Conservation (phyloP, 768 basidiomycete genomes). For the Trametes maxima region DNA sequence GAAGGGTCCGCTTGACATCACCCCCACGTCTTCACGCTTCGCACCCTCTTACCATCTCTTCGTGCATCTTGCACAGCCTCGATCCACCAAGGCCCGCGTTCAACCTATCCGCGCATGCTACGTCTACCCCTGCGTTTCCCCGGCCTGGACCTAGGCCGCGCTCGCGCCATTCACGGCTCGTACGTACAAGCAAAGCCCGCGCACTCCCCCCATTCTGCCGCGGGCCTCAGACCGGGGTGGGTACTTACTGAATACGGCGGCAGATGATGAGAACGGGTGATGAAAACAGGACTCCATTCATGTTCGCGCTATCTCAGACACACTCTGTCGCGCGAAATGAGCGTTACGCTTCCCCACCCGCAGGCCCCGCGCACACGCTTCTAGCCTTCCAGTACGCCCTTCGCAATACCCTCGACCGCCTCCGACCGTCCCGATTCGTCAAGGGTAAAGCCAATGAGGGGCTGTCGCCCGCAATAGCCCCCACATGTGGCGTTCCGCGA, state of each 20-base stretch:
- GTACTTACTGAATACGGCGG: constrained; percentile 3
- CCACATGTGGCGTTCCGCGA: too few relatives aligned
- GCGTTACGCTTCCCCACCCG: constrained; percentile 5
- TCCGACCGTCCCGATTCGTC: neutral
- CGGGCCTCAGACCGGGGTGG: neutral
- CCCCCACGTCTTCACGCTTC: constrained; percentile 7
- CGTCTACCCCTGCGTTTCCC: neutral
- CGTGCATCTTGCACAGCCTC: neutral
- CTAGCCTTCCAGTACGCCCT: neutral
- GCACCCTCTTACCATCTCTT: neutral
- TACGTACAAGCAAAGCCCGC: constrained; percentile 12
- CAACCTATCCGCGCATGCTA: neutral
- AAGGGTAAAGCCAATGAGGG: neutral
- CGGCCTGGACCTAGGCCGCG: constrained; percentile 1
- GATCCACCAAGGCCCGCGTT: neutral
- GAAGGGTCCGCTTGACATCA: constrained; percentile 10
- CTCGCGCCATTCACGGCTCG: constrained; percentile 4
- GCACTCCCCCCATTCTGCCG: neutral
- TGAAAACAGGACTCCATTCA: neutral
- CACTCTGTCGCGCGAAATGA: neutral
- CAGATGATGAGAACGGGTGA: neutral
- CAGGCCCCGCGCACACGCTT: neutral
- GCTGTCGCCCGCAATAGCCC: neutral
- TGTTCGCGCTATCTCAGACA: neutral
- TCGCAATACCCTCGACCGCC: neutral